phyloP scores from a whole-genome alignment of 805 yeast species.

The Candida nanaspora region DNA sequence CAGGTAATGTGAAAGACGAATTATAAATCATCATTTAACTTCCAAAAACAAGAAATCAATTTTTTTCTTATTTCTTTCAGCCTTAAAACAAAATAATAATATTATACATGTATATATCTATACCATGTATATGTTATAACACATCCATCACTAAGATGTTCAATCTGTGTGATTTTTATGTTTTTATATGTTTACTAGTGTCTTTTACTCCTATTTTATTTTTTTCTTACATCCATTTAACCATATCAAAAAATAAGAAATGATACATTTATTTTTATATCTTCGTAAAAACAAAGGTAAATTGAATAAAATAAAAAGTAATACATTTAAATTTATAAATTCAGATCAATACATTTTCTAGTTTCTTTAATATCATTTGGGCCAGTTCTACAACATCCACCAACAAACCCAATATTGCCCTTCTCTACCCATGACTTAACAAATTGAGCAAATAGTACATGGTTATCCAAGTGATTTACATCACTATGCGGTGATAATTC shows the following conservation, averaged over 20 bases:
- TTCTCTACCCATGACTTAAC: constrained; percentile 32
- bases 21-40: too few relatives aligned
- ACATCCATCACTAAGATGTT: too few relatives aligned
- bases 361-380: constrained; percentile 36
- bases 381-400: constrained; percentile 72
- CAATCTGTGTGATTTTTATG: too few relatives aligned
- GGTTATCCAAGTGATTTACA: constrained; percentile 16
- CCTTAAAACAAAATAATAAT: neutral
- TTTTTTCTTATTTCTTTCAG: constrained; percentile 3
- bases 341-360: too few relatives aligned
- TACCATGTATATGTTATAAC: too few relatives aligned
- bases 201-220: neutral
- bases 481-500: constrained; percentile 7
- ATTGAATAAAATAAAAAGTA: neutral
- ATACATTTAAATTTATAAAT: neutral
- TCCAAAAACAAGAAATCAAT: too few relatives aligned
- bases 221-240: too few relatives aligned
- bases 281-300: too few relatives aligned
- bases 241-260: too few relatives aligned
- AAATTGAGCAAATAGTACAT: constrained; percentile 29
- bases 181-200: neutral
- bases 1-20: constrained; percentile 1
- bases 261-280: too few relatives aligned
- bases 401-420: constrained; percentile 43
- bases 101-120: neutral